Base-by-base conservation (phyloP, 2,329 filamentous ascomycete species). In the Phyllosticta paracitricarpa region DNA sequence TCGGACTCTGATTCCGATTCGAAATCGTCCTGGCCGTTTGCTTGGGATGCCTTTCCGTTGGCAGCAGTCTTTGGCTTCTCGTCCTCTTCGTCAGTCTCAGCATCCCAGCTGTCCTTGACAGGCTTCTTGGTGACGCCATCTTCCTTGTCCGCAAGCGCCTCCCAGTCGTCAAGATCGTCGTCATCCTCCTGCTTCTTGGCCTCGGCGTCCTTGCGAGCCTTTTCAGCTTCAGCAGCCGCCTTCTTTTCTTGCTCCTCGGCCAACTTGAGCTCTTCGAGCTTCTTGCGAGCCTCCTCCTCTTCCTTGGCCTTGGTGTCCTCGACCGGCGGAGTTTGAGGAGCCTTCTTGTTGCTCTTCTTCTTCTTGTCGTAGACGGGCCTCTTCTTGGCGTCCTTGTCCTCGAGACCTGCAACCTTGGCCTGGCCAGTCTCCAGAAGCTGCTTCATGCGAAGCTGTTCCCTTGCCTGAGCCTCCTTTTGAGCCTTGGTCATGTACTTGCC, bases 101-200 rank as follows among this genome's bases (percentile, higher is more conserved):
- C 91, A 72, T 97, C 93, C 93, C 93, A 97, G 78, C 88, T 93
- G 66, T 97, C 93, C 76, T 97, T 97, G 69, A 96, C 82, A 63
- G 88, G 87, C 17, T 88, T 86, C 26, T 89, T 92, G 76, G 97
- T 97, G 69, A 96, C 82, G 63, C 88, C 87, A 14, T 88, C 87
- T 26, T 89, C 84, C 53, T 72, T 84, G 56, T 89, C 89, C 26
- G 86, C 89, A 57, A 89, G 87, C 30, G 86, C 85, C 74, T 97
- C 91, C 92, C 92, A 96, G 74, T 96, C 91, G 40, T 95, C 83
- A 19, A 81, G 87, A 26, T 88, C 73, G 19, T 85, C 84, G 57
- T 84, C 87, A 51, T 82, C 78, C n/a, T 81, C 72, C 85, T 85
- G 56, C 84, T 82, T 80, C 68, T 84, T 81, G 76, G 83, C 82